phyloP scores from a whole-genome alignment of 371 early-diverging fungal species.

The Haplosporangium sp. region DNA sequence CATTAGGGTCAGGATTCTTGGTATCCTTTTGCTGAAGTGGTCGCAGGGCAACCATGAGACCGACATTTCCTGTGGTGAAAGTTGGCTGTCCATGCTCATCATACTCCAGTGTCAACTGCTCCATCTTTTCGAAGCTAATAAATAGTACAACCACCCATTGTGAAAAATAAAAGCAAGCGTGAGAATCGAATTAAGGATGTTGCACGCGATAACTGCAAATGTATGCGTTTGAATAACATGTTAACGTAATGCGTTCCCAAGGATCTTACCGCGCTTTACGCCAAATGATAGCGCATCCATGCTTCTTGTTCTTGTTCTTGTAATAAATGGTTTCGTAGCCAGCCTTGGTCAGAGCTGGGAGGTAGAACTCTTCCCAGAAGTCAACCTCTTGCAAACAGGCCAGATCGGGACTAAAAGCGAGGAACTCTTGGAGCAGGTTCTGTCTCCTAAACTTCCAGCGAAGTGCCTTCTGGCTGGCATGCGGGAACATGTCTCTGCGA shows the following conservation, averaged over 20 bases:
- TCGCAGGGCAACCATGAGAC: constrained; percentile 58
- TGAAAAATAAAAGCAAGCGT: neutral
- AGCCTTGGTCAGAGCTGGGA: constrained; percentile 44
- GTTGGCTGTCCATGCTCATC: constrained; percentile 61
- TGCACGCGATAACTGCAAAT: too few relatives aligned
- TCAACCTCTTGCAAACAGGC: constrained; percentile 65
- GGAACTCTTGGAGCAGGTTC: constrained; percentile 60
- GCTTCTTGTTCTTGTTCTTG: constrained; percentile 47
- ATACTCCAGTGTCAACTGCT: constrained; percentile 60
- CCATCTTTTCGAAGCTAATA: constrained; percentile 50
- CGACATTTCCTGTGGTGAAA: constrained; percentile 64
- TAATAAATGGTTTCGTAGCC: constrained; percentile 48
- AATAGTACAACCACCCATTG: neutral
- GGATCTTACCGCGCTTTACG: constrained; percentile 32
- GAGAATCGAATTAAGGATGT: neutral
- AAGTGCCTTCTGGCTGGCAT: constrained; percentile 57
- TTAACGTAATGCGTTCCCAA: neutral
- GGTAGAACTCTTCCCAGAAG: constrained; percentile 53
- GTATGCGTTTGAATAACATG: too few relatives aligned
- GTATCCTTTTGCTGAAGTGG: constrained; percentile 10
- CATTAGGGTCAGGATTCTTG: constrained; percentile 52
- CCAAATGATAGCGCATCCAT: constrained; percentile 55
- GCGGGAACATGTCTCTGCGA: constrained; percentile 66
- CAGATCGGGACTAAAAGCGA: constrained; percentile 61
- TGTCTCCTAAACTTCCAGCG: constrained; percentile 51